These are phyloP conservation scores for Bacterosira constricta DNA, from an alignment of 108 stramenopile genomes.

Conservation along the genomic window DNA sequence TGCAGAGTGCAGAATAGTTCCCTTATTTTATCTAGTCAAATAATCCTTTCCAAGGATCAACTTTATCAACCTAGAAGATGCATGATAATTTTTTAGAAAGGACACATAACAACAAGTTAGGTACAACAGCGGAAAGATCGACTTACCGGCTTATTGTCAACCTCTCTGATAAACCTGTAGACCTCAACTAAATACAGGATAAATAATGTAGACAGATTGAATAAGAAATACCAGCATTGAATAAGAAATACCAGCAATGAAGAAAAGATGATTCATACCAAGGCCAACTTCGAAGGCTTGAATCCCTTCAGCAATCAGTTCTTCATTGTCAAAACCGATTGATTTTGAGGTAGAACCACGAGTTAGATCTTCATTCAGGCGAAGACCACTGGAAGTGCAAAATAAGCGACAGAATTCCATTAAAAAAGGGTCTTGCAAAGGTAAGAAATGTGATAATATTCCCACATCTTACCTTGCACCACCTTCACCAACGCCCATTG, in stretches of 20 bases:
- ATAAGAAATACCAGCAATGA: not conserved
- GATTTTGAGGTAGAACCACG: conserved; percentile 42
- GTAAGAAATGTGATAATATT: too few relatives aligned
- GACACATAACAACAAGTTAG: not conserved
- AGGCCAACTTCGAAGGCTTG: conserved; percentile 52
- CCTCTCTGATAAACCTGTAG: conserved; percentile 48
- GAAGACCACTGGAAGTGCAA: conserved; percentile 17
- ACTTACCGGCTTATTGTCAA: conserved; percentile 44
- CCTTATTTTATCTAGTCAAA: conserved; percentile 22
- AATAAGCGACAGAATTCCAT: too few relatives aligned
- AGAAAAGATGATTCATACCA: not conserved
- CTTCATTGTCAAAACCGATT: conserved; percentile 44
- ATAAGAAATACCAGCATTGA: not conserved
- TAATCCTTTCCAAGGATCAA: conserved; percentile 44
- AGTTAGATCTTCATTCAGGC: conserved; percentile 52
- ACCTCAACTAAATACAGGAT: conserved; percentile 31
- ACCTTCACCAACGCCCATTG: conserved; percentile 51
- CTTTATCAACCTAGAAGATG: conserved; percentile 25
- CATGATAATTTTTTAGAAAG: too few relatives aligned
- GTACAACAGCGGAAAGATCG: not conserved
- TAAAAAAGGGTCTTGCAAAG: too few relatives aligned
- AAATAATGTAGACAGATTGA: not conserved
- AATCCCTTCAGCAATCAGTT: conserved; percentile 38
- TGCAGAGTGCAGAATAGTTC: too few relatives aligned
- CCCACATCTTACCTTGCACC: conserved; percentile 26